Evolutionary conservation across 805 yeast species (phyloP).

Genomic region (Pichia nanzhaoensis): DNA sequence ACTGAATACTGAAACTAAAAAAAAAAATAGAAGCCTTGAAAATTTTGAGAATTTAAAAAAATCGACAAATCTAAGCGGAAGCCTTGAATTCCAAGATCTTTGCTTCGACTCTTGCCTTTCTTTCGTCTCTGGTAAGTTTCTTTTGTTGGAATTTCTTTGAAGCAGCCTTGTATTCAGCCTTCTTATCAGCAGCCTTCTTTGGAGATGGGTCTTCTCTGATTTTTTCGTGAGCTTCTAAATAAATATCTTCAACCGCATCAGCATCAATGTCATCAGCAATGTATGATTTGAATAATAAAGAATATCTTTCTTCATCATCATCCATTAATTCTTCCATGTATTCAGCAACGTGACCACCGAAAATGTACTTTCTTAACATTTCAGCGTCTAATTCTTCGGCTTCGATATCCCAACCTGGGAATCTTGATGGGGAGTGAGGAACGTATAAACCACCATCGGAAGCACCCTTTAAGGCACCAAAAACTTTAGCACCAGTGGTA

Average conservation of each 20-base stretch:
- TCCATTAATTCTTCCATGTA: slow-evolving; percentile 99
- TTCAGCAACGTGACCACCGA: slow-evolving; percentile 99
- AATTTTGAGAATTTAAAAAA: not conserved
- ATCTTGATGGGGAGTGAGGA: slow-evolving; percentile 99
- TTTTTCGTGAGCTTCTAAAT: slow-evolving; percentile 87
- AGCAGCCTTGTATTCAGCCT: slow-evolving; percentile 96
- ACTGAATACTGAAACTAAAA: not conserved
- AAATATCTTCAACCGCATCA: slow-evolving; percentile 92
- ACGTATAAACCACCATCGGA: slow-evolving; percentile 99
- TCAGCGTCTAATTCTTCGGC: slow-evolving; percentile 97
- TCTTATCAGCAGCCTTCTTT: slow-evolving; percentile 87
- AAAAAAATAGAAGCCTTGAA: not conserved
- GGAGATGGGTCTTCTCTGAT: slow-evolving; percentile 94
- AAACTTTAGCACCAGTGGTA: slow-evolving; percentile 99
- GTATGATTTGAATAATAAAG: slow-evolving; percentile 92
- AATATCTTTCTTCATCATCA: slow-evolving; percentile 99
- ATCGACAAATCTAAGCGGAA: slow-evolving; percentile 25
- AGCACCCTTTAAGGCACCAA: slow-evolving; percentile 99
- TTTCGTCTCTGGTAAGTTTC: slow-evolving; percentile 88
- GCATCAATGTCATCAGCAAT: slow-evolving; percentile 96
- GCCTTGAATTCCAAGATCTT: slow-evolving; percentile 90
- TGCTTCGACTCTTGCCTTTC: slow-evolving; percentile 80
- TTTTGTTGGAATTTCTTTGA: slow-evolving; percentile 84
- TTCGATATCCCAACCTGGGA: slow-evolving; percentile 99
- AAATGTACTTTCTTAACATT: slow-evolving; percentile 95